Evolutionary conservation across 306 rosid genomes (phyloP).

Genomic region (Carpinus fangiana): DNA sequence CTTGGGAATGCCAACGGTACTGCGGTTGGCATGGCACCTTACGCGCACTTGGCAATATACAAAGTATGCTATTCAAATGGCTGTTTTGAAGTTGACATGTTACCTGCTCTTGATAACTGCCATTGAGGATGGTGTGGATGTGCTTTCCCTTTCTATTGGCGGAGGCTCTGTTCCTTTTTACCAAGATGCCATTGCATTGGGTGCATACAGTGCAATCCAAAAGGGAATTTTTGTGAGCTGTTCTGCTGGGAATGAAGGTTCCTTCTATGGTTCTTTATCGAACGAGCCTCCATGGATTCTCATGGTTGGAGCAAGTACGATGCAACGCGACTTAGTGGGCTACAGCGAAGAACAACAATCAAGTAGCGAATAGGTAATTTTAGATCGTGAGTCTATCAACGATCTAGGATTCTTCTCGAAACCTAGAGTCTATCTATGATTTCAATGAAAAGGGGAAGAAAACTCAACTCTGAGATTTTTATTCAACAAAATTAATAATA

Average conservation of each 20-base stretch:
- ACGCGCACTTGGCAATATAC: constrained; percentile 66
- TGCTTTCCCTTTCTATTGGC: constrained; percentile 72
- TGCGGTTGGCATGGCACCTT: constrained; percentile 68
- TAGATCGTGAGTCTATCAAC: too few relatives aligned
- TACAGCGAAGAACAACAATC: too few relatives aligned
- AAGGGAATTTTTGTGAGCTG: constrained; percentile 75
- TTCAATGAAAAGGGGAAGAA: too few relatives aligned
- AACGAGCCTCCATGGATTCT: constrained; percentile 81
- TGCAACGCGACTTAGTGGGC: too few relatives aligned
- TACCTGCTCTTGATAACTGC: constrained; percentile 53
- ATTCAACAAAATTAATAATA: too few relatives aligned
- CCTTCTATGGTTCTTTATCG: constrained; percentile 35
- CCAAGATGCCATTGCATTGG: constrained; percentile 54
- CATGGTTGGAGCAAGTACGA: constrained; percentile 47
- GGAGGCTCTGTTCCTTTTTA: constrained; percentile 48
- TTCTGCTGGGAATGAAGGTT: constrained; percentile 69
- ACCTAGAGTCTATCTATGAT: too few relatives aligned
- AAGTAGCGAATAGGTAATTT: too few relatives aligned
- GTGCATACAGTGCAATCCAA: constrained; percentile 60
- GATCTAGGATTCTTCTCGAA: too few relatives aligned
- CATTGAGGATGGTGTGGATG: constrained; percentile 65
- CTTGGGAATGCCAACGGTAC: constrained; percentile 47
- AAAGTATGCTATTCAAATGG: constrained; percentile 28
- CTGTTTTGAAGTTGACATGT: constrained; percentile 42
- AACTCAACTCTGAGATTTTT: too few relatives aligned